Conservation (phyloP, 2,329 filamentous ascomycete species). For the Cladosporium sp. region DNA sequence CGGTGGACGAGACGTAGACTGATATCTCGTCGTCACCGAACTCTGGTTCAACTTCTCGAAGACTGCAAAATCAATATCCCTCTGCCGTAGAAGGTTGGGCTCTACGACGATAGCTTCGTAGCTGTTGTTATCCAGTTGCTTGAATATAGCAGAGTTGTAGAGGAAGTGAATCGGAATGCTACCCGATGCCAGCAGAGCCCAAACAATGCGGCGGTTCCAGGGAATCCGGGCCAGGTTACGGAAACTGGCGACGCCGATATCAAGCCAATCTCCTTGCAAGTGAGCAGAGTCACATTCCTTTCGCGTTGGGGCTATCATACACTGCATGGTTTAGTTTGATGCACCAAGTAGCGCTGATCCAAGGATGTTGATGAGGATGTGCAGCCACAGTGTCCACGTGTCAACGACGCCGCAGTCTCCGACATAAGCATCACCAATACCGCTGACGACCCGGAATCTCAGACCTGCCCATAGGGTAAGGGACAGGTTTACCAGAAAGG, state of each 20-base stretch:
- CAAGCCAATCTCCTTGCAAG: constrained; percentile 34
- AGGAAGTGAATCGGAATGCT: constrained; percentile 35
- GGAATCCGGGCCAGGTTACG: constrained; percentile 31
- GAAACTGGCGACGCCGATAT: constrained; percentile 40
- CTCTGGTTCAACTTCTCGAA: background rate
- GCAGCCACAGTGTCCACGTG: constrained; percentile 21
- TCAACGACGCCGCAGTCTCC: constrained; percentile 20
- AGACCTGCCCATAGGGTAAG: background rate
- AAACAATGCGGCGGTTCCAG: constrained; percentile 19
- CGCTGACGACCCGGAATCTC: constrained; percentile 4
- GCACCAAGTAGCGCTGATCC: constrained; percentile 41
- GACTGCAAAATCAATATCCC: background rate
- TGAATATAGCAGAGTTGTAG: constrained; percentile 29
- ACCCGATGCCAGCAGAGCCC: constrained; percentile 24
- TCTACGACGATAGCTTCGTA: constrained; percentile 14
- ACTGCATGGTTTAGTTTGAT: constrained; percentile 49
- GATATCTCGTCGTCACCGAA: background rate
- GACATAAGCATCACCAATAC: constrained; percentile 16
- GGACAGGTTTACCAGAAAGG: background rate
- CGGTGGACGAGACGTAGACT: background rate
- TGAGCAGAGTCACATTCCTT: constrained; percentile 46
- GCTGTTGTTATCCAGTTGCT: constrained; percentile 19
- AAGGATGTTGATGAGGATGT: constrained; percentile 45
- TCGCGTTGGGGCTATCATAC: constrained; percentile 45
- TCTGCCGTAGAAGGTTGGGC: background rate